These are phyloP conservation scores for Tylopilus subfusipes DNA, from an alignment of 768 basidiomycete genomes.

Conservation along the genomic window DNA sequence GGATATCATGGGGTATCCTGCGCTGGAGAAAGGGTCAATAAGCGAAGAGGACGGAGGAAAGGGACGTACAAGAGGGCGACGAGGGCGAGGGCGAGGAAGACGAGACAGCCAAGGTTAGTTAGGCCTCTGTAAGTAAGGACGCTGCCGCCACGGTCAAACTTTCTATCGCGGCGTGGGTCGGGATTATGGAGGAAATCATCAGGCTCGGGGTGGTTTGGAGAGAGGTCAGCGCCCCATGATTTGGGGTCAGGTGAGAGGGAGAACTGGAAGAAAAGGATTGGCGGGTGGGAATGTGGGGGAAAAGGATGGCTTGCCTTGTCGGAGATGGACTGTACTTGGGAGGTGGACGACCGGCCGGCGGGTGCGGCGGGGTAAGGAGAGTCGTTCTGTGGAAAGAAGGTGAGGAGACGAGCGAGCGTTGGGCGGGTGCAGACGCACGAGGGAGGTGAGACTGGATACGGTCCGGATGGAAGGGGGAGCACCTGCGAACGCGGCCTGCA, in stretches of 20 bases:
- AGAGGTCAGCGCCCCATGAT: constrained; percentile 68
- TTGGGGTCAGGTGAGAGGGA: constrained; percentile 71
- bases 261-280: constrained; percentile 41
- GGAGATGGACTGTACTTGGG: constrained; percentile 45
- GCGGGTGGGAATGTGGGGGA: background rate
- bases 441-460: constrained; percentile 37
- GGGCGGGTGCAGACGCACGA: constrained; percentile 33
- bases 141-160: constrained; percentile 50
- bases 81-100: constrained; percentile 50
- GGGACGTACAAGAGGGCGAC: constrained; percentile 56
- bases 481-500: constrained; percentile 44
- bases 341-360: constrained; percentile 28
- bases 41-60: background rate
- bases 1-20: constrained; percentile 60
- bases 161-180: constrained; percentile 59
- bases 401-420: background rate
- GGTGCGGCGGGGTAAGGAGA: constrained; percentile 38
- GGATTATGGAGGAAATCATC: constrained; percentile 77
- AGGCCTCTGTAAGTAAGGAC: constrained; percentile 69
- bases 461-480: constrained; percentile 37
- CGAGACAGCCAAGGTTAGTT: constrained; percentile 67
- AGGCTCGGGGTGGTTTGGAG: constrained; percentile 51
- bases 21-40: constrained; percentile 35
- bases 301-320: constrained; percentile 45
- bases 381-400: constrained; percentile 31